Percentiles rank a stretch among this genome's conserved stretches.
Evolutionary conservation across 805 yeast species (phyloP).

Genomic region (Candida ascalaphidarum): DNA sequence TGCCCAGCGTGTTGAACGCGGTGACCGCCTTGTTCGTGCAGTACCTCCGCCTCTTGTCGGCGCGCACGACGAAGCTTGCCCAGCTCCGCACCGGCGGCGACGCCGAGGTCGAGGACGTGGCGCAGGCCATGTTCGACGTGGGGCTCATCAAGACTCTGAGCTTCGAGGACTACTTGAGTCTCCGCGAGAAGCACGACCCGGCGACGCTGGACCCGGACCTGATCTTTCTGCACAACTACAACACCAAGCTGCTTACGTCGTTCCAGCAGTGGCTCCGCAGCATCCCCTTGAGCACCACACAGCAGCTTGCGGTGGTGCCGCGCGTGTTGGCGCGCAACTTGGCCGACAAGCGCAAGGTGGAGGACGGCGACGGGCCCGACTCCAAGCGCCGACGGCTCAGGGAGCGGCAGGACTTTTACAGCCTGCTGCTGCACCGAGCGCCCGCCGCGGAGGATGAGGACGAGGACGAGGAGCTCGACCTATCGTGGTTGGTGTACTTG

Average conservation of each 20-base stretch:
- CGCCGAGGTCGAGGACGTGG: constrained; percentile 55
- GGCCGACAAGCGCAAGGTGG: constrained; percentile 30
- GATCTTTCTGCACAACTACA: constrained; percentile 12
- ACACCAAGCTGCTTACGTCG: constrained; percentile 28
- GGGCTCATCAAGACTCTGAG: constrained; percentile 50
- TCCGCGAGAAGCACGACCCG: constrained; percentile 20
- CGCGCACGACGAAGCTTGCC: constrained; percentile 43
- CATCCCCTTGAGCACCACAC: constrained; percentile 13
- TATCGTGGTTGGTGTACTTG: constrained; percentile 30
- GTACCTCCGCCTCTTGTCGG: constrained; percentile 47
- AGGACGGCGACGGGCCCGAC: constrained; percentile 21
- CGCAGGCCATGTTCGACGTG: constrained; percentile 58
- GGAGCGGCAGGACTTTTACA: constrained; percentile 32
- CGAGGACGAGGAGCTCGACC: constrained; percentile 12
- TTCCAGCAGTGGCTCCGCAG: constrained; percentile 29
- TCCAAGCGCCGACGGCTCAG: constrained; percentile 25
- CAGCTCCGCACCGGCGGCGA: constrained; percentile 27
- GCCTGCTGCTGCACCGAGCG: too few species aligned
- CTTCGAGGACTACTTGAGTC: constrained; percentile 37
- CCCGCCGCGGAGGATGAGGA: constrained; percentile 22
- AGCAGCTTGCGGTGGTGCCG: constrained; percentile 23
- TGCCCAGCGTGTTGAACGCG: constrained; percentile 62
- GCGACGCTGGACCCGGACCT: constrained; percentile 6
- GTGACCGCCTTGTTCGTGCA: constrained; percentile 71
- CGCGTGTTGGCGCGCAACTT: constrained; percentile 18